Conservation (phyloP, 129 eudicot genomes). For the Scalesia atractyloides region DNA sequence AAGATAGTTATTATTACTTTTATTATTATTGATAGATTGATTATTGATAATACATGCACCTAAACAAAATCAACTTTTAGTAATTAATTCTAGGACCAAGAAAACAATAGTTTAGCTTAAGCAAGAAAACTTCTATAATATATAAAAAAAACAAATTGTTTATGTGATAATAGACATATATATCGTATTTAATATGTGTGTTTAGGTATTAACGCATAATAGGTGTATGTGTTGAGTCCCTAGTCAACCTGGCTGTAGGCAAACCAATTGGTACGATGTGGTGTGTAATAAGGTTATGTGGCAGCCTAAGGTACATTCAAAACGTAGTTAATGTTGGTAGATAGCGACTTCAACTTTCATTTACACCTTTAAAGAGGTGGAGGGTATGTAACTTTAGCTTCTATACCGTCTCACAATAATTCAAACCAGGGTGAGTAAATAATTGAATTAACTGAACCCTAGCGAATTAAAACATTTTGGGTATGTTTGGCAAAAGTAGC, state of each 20-base stretch:
- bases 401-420: too few relatives aligned
- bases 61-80: slow-evolving; percentile 2
- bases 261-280: slow-evolving; percentile 13
- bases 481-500: too few relatives aligned
- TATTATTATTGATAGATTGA: background rate
- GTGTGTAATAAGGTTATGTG: slow-evolving; percentile 2
- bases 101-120: background rate
- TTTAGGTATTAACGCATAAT: background rate
- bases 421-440: too few relatives aligned
- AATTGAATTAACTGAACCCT: too few relatives aligned
- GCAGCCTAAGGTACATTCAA: slow-evolving; percentile 13
- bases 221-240: background rate
- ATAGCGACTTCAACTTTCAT: background rate
- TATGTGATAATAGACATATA: background rate
- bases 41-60: background rate
- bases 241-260: background rate
- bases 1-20: background rate
- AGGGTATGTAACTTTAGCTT: background rate
- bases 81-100: background rate
- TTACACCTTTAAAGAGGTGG: background rate
- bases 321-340: slow-evolving; percentile 6
- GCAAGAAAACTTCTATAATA: background rate
- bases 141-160: background rate
- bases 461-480: too few relatives aligned
- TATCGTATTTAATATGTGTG: background rate